Evolutionary conservation across 2,329 filamentous ascomycete genomes (phyloP), one percentile per base, ranked within the genome.

Genomic region (Diaporthe citriasiana): DNA sequence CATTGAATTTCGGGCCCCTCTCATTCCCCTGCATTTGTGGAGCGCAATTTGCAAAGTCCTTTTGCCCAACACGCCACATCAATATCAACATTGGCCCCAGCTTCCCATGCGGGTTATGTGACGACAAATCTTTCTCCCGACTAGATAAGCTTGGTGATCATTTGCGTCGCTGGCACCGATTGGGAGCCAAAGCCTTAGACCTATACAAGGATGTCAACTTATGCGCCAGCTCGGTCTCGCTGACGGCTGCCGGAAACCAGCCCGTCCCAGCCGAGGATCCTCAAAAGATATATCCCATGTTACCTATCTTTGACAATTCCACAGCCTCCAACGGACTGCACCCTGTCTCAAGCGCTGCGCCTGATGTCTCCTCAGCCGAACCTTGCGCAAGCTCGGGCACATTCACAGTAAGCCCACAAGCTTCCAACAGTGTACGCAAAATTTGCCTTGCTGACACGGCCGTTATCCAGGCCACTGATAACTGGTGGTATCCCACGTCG

Each of bases 71-170:
- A 0, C 59, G 59, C 59, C 59, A 63, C 19, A 63, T 63, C 59
- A 63, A 63, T 10, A 22, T 40, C 59, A 63, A 15, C 19, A 47
- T 63, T 13, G 59, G 59, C 10, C 40, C 25, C 4, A 47, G 40
- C 25, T 63, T 47, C 9, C 40, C 25, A 9, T 63, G 59, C 15
- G 27, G 12, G 9, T 40, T 63, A 13, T 63, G 59, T 17, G 57
- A n/a, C n/a, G n/a, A 60, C 27, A 63, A n/a, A 5, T 5, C 38
- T 17, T 63, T 63, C 27, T 40, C 40, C 10, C 40, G 59, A 8
- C 27, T 30, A 25, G 59, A 63, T 19, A 63, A 63, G 40, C 10
- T 63, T 17, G 25, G 59, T 10, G 59, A 63, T 10, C 59, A 63
- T 4, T 40, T 63, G 1, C 59, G 59, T 1, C 17, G 40, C 9